phyloP scores from a whole-genome alignment of 1,284 basidiomycete genomes.

The Trichosporon sp. region DNA sequence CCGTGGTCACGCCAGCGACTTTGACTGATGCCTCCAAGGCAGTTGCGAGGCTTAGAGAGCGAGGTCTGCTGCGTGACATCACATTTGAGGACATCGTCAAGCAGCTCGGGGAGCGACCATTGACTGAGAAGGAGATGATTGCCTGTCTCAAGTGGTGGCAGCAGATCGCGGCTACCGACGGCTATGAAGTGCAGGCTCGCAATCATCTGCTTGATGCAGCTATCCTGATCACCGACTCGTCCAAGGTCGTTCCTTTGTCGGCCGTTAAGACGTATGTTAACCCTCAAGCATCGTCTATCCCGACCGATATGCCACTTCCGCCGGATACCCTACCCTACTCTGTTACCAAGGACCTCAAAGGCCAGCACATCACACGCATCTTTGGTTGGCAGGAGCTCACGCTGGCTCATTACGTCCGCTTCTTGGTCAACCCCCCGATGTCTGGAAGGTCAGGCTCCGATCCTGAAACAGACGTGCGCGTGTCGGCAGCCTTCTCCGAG shows the following conservation, averaged over 20 bases:
- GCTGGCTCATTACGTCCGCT: slow-evolving; percentile 73
- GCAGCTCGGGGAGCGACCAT: slow-evolving; percentile 73
- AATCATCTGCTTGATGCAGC: slow-evolving; percentile 70
- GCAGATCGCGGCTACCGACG: slow-evolving; percentile 61
- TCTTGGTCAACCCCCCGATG: slow-evolving; percentile 64
- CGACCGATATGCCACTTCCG: slow-evolving; percentile 81
- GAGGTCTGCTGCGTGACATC: slow-evolving; percentile 77
- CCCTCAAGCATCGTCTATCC: slow-evolving; percentile 68
- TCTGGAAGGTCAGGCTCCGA: slow-evolving; percentile 53
- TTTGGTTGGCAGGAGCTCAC: slow-evolving; percentile 84
- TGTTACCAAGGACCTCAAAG: slow-evolving; percentile 68
- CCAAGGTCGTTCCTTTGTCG: slow-evolving; percentile 68
- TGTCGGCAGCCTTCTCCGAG: slow-evolving; percentile 78
- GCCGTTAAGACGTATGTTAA: slow-evolving; percentile 76
- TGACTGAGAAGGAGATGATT: slow-evolving; percentile 73
- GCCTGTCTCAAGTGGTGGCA: slow-evolving; percentile 92
- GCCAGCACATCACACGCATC: slow-evolving; percentile 62
- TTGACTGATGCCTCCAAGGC: slow-evolving; percentile 68
- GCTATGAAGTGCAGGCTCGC: slow-evolving; percentile 58
- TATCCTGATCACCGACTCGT: slow-evolving; percentile 61
- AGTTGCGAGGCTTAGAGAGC: slow-evolving; percentile 67
- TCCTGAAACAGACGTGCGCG: slow-evolving; percentile 68
- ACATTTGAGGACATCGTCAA: slow-evolving; percentile 81
- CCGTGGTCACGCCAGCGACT: slow-evolving; percentile 72
- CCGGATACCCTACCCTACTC: slow-evolving; percentile 71